Conservation (phyloP, 208 protist genomes). For the Leishmania lainsoni region DNA sequence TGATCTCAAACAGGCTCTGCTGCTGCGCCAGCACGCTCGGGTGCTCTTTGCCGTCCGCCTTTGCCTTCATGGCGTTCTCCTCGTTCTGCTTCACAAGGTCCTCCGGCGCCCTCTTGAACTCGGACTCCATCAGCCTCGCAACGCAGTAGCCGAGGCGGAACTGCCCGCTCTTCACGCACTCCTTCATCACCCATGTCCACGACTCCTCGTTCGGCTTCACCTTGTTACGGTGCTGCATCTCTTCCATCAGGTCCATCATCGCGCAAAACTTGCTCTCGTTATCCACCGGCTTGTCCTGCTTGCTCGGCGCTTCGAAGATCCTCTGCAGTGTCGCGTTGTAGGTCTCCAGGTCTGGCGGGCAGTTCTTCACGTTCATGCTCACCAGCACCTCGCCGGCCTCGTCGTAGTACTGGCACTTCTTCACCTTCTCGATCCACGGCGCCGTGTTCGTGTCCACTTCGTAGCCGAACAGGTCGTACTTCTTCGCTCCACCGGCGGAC, state of each 20-base stretch:
- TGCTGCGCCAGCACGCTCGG: slow-evolving; percentile 70
- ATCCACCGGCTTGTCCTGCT: slow-evolving; percentile 65
- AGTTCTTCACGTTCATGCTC: slow-evolving; percentile 91
- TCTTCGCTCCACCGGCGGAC: slow-evolving; percentile 58
- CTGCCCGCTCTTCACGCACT: slow-evolving; percentile 82
- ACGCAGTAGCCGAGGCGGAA: slow-evolving; percentile 87
- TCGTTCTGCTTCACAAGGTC: slow-evolving; percentile 83
- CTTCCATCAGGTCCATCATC: slow-evolving; percentile 90
- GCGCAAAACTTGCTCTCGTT: slow-evolving; percentile 91
- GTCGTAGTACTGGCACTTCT: slow-evolving; percentile 85
- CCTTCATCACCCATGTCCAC: slow-evolving; percentile 86
- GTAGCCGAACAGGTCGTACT: slow-evolving; percentile 89
- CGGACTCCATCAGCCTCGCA: slow-evolving; percentile 70
- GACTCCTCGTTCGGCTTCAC: slow-evolving; percentile 86
- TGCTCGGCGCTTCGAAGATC: slow-evolving; percentile 80
- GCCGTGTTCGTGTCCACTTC: slow-evolving; percentile 86
- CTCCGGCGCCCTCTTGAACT: slow-evolving; percentile 77
- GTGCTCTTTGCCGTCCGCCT: slow-evolving; percentile 85
- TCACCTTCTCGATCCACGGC: slow-evolving; percentile 87
- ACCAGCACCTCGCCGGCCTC: slow-evolving; percentile 90
- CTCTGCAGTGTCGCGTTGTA: slow-evolving; percentile 87
- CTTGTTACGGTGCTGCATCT: slow-evolving; percentile 91
- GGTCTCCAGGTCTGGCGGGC: slow-evolving; percentile 87
- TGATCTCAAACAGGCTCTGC: slow-evolving; percentile 83
- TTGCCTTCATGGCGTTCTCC: slow-evolving; percentile 81